phyloP scores from a whole-genome alignment of 2,329 filamentous ascomycete genomes.

The Neonectria hederae region DNA sequence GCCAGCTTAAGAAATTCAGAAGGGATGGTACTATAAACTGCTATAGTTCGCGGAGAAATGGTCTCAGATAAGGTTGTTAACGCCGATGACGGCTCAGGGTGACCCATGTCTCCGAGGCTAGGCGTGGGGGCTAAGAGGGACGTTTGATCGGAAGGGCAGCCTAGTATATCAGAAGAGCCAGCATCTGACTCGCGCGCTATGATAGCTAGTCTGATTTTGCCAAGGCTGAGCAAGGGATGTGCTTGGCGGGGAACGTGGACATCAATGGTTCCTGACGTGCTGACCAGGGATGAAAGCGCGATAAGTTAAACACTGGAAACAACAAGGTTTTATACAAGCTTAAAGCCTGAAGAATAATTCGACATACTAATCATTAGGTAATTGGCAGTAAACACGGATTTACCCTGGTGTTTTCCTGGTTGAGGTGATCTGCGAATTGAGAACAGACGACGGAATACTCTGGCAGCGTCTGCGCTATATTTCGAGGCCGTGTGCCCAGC shows the following conservation, averaged over 20 bases:
- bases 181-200: neutral
- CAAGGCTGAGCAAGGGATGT: neutral
- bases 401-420: neutral
- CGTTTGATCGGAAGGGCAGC: neutral
- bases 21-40: neutral
- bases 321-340: neutral
- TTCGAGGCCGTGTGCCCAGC: neutral
- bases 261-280: neutral
- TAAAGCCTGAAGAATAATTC: neutral
- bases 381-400: neutral
- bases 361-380: neutral
- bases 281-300: neutral
- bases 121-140: neutral
- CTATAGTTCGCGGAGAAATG: neutral
- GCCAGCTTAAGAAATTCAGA: neutral
- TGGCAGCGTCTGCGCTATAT: neutral
- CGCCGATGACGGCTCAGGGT: slow-evolving; percentile 4
- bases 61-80: slow-evolving; percentile 12
- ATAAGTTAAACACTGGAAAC: neutral
- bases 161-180: neutral
- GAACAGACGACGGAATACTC: neutral
- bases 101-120: neutral
- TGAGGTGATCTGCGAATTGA: neutral
- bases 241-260: neutral
- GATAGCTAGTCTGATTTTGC: too few relatives aligned